Conservation (phyloP, 2,329 filamentous ascomycete genomes). For the Xylaria sp. region DNA sequence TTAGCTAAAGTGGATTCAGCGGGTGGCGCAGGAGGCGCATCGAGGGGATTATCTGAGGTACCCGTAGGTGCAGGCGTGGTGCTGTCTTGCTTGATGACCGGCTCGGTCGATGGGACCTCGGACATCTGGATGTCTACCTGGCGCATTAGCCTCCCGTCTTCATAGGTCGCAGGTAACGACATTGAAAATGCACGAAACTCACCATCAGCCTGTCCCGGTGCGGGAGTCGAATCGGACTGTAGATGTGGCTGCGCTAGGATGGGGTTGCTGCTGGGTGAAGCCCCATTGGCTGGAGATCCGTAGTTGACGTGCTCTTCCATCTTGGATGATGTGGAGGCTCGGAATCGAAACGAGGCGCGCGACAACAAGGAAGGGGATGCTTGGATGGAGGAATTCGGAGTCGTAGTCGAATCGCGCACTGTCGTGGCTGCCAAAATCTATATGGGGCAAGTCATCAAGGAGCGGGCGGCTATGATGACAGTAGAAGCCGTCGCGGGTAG, state of each 20-base stretch:
- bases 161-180: neutral
- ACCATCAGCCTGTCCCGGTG: slow-evolving; percentile 55
- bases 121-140: slow-evolving; percentile 67
- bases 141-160: slow-evolving; percentile 30
- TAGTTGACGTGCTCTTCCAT: slow-evolving; percentile 66
- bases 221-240: slow-evolving; percentile 48
- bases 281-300: slow-evolving; percentile 61
- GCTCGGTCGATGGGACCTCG: slow-evolving; percentile 54
- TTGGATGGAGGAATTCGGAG: slow-evolving; percentile 11
- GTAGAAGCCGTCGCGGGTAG: slow-evolving; percentile 14
- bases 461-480: slow-evolving; percentile 11
- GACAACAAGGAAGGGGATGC: neutral
- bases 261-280: slow-evolving; percentile 62
- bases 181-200: slow-evolving; percentile 29
- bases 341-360: slow-evolving; percentile 28
- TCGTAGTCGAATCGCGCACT: slow-evolving; percentile 27
- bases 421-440: slow-evolving; percentile 30
- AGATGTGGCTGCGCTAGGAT: slow-evolving; percentile 61
- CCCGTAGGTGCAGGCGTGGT: slow-evolving; percentile 62
- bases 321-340: slow-evolving; percentile 30
- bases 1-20: slow-evolving; percentile 63
- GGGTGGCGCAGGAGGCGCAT: slow-evolving; percentile 69
- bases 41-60: slow-evolving; percentile 66
- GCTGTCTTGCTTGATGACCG: slow-evolving; percentile 65
- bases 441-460: slow-evolving; percentile 29